Conservation (phyloP, 1,139 yeast genomes). For the Zygosaccharomyces pseudobailii region DNA sequence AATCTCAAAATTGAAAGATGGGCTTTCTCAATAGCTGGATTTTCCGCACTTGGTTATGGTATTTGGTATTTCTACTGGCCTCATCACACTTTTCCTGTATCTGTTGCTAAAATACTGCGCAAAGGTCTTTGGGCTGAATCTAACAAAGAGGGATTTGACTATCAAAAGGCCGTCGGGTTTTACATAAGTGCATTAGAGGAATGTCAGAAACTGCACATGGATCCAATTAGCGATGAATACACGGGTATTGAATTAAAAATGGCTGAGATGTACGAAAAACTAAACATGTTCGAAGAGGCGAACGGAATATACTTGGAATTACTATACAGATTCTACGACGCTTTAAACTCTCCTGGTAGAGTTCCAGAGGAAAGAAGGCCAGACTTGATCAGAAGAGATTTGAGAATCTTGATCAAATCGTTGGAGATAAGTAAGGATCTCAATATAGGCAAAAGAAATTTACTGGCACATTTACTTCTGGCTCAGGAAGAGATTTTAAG, state of each 20-base stretch:
- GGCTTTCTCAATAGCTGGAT: slow-evolving; percentile 28
- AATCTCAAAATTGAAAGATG: slow-evolving; percentile 8
- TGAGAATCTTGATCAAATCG: slow-evolving; percentile 63
- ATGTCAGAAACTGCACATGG: slow-evolving; percentile 46
- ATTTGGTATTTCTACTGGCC: slow-evolving; percentile 60
- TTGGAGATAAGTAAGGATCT: slow-evolving; percentile 55
- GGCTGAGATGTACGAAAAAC: slow-evolving; percentile 78
- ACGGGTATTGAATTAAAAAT: slow-evolving; percentile 84
- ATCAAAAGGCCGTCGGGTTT: slow-evolving; percentile 59
- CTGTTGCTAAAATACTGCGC: slow-evolving; percentile 58
- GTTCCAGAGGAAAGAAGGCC: slow-evolving; percentile 41
- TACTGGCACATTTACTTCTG: slow-evolving; percentile 57
- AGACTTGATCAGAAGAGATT: slow-evolving; percentile 65
- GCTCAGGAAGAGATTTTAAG: slow-evolving; percentile 58
- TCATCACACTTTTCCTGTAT: slow-evolving; percentile 46
- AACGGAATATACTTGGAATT: slow-evolving; percentile 61
- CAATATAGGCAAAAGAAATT: slow-evolving; percentile 51
- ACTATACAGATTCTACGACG: slow-evolving; percentile 57
- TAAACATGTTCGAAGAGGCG: slow-evolving; percentile 59
- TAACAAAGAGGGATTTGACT: slow-evolving; percentile 56
- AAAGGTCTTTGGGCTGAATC: slow-evolving; percentile 83
- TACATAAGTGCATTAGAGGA: slow-evolving; percentile 54
- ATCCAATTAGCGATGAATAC: slow-evolving; percentile 59
- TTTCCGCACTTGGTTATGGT: slow-evolving; percentile 36
- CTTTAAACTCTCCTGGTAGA: slow-evolving; percentile 39